Conservation (phyloP, 257 asterid species). For the Nicotiana knightiana region DNA sequence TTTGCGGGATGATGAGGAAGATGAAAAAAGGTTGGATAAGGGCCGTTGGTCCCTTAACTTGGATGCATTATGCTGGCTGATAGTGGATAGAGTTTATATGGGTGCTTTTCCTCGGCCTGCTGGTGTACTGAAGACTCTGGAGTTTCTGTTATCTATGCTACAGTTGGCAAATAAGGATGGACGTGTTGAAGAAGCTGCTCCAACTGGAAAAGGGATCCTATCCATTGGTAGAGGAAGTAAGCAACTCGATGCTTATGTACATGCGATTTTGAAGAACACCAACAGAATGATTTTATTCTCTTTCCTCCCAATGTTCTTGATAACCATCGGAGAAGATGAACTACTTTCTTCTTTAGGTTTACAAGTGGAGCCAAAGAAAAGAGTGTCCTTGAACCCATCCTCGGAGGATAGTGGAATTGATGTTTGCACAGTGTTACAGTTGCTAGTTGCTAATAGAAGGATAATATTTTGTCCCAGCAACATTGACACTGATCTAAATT, state of each 20-base stretch:
- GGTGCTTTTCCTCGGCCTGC: conserved; percentile 96
- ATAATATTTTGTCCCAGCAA: conserved; percentile 92
- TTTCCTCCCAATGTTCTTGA: conserved; percentile 93
- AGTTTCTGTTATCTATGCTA: conserved; percentile 88
- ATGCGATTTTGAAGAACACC: conserved; percentile 67
- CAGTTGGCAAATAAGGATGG: conserved; percentile 99
- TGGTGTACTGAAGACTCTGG: conserved; percentile 78
- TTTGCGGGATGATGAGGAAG: conserved; percentile 90
- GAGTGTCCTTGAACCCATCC: conserved; percentile 29
- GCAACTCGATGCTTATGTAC: conserved; percentile 77
- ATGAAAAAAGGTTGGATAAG: conserved; percentile 82
- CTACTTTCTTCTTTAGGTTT: conserved; percentile 69
- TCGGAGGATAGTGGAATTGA: conserved; percentile 65
- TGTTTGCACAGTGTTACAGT: conserved; percentile 68
- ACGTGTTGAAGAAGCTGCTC: conserved; percentile 79
- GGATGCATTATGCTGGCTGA: conserved; percentile 83
- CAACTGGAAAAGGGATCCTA: conserved; percentile 75
- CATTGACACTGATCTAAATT: conserved; percentile 83
- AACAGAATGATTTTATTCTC: conserved; percentile 81
- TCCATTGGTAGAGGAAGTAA: conserved; percentile 96
- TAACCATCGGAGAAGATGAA: conserved; percentile 82
- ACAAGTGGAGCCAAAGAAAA: conserved; percentile 64
- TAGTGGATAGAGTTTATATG: conserved; percentile 92
- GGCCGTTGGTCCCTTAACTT: conserved; percentile 81
- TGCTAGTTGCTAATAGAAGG: conserved; percentile 83